Evolutionary conservation across 225 moss, liverwort and hornwort genomes (phyloP), one percentile per base, ranked within the genome.

Genomic region (Neckera pumila): DNA sequence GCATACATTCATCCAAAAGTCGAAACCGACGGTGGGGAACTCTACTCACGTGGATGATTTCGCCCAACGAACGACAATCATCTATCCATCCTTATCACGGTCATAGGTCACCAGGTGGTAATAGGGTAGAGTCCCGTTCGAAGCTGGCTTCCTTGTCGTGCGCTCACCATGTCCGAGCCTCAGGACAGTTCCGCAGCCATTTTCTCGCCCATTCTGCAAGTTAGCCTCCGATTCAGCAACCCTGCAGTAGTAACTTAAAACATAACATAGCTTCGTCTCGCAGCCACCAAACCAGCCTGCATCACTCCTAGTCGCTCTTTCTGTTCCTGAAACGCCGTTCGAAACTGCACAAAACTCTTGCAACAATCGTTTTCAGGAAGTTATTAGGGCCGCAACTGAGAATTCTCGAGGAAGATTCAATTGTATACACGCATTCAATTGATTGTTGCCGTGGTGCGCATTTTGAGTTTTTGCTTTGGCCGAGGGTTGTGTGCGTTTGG

Each of bases 141-240:
- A 45, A n/a, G n/a, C n/a, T n/a, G n/a, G 62, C 45, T 5, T 45
- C 47, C 25, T 63, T 30, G 82, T 30, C 61, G 54, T 65, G 79
- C 42, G 43, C 79, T 42, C 47, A 61, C 67, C 36, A 67, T 91
- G 91, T 91, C 91, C 89, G 38, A 65, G 58, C 83, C 43, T 40
- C 66, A 43, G 83, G 91, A 89, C 89, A 89, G 77, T 87, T 85
- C 84, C 36, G 58, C 14, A 86, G 78, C 79, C 77, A 70, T 16
- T 38, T 61, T 61, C 43, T 11, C 22, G 67, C 28, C 71, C 67
- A 51, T 56, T 49, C 28, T 71, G 77, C 10, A 54, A 28, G 65
- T 36, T 51, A 51, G 40, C 81, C 33, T 57, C 9, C 36, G n/a
- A 70, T 87, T 56, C 85, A 34, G 70, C 74, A n/a, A 7, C 58